A percentile compares a stretch with the other conserved stretches of the same genome.
phyloP scores from a whole-genome alignment of 2,329 filamentous ascomycete genomes.

The Aspergillus sp. region DNA sequence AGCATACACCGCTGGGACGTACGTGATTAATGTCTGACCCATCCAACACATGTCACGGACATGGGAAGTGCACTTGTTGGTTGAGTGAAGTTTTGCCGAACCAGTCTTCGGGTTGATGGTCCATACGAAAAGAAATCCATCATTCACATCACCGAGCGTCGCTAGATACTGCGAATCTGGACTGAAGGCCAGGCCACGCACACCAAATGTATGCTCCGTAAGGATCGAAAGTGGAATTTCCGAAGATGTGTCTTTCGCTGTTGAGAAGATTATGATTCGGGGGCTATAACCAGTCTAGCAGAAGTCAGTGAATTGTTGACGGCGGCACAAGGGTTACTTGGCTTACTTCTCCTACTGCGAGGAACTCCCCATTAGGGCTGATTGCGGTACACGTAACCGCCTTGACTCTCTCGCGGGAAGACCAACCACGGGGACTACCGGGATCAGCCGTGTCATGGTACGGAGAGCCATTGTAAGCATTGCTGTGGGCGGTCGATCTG shows the following conservation, averaged over 20 bases:
- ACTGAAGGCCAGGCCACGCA: conserved; percentile 87
- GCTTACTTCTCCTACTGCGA: conserved; percentile 82
- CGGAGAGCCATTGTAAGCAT: conserved; percentile 49
- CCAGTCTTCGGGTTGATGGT: conserved; percentile 80
- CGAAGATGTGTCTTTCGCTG: conserved; percentile 71
- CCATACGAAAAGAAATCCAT: conserved; percentile 94
- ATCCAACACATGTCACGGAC: conserved; percentile 90
- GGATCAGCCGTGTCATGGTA: conserved; percentile 60
- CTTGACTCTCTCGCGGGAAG: conserved; percentile 89
- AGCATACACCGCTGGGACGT: conserved; percentile 28
- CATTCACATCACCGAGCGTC: conserved; percentile 83
- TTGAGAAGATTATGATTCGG: conserved; percentile 84
- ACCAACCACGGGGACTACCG: conserved; percentile 71
- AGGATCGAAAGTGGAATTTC: conserved; percentile 83
- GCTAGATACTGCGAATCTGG: conserved; percentile 83
- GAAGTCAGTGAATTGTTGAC: conserved; percentile 29
- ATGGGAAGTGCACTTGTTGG: conserved; percentile 88
- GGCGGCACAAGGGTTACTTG: background rate
- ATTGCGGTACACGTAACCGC: conserved; percentile 88
- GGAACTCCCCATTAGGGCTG: conserved; percentile 80
- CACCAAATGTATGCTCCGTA: conserved; percentile 86
- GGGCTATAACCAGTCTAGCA: conserved; percentile 82
- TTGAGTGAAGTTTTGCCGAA: conserved; percentile 74
- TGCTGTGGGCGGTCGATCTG: conserved; percentile 51
- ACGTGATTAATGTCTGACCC: conserved; percentile 77